These are phyloP conservation scores for Solanum clarkiae DNA, from an alignment of 257 asterid species.

Conservation along the genomic window DNA sequence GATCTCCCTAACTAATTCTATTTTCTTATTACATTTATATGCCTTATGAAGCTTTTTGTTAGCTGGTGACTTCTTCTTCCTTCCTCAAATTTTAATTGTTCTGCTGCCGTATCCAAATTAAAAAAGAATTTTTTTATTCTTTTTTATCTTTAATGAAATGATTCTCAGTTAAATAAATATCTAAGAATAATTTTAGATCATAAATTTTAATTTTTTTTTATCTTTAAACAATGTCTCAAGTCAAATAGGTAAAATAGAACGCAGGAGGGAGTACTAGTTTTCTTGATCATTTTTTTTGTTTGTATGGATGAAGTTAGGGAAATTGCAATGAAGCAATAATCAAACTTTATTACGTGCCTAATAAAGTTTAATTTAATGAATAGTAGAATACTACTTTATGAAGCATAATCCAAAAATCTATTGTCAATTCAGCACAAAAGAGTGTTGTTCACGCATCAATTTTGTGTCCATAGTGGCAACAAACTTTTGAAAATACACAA, in stretches of 20 bases:
- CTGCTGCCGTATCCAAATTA: neutral
- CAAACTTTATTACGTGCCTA: neutral
- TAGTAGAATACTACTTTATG: neutral
- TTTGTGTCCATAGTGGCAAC: neutral
- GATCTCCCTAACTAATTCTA: neutral
- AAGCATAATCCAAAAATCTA: neutral
- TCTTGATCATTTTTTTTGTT: no score
- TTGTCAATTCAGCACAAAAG: neutral
- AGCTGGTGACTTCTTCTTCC: neutral
- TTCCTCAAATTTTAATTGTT: neutral
- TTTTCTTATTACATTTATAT: neutral
- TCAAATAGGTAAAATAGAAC: no score
- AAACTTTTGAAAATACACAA: no score
- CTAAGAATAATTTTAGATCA: no score
- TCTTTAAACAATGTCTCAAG: rapidly evolving
- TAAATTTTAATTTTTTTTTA: no score
- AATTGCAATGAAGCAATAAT: neutral
- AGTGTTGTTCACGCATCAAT: neutral
- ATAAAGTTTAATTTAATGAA: neutral
- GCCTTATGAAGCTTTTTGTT: neutral
- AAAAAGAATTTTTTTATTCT: neutral
- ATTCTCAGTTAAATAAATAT: no score
- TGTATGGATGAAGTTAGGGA: neutral
- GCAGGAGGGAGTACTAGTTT: no score
- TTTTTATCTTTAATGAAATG: no score